Conservation (phyloP, 1,139 yeast species). For the Wickerhamomyces sp. region DNA sequence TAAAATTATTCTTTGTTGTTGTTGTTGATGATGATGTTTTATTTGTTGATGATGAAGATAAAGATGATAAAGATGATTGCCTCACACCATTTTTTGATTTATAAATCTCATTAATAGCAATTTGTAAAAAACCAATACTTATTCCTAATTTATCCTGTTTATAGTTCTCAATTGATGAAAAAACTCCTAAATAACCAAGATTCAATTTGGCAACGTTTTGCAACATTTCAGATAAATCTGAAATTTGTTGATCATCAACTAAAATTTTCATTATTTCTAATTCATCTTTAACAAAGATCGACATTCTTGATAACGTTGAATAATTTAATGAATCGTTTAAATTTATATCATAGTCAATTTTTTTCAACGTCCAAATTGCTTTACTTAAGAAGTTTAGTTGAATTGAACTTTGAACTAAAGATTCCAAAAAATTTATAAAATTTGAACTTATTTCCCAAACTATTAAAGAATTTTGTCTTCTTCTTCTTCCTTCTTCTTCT, state of each 20-base stretch:
- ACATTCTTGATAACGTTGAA: slow-evolving; percentile 18
- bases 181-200: slow-evolving; percentile 11
- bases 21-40: no score
- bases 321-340: slow-evolving; percentile 14
- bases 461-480: background rate
- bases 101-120: slow-evolving; percentile 14
- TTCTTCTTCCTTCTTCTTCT: background rate
- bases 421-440: slow-evolving; percentile 6
- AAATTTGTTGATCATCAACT: no score
- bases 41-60: no score
- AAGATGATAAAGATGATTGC: no score
- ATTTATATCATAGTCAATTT: slow-evolving; percentile 11
- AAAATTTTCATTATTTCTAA: slow-evolving; percentile 7
- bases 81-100: no score
- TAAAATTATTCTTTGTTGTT: no score
- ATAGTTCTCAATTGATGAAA: slow-evolving; percentile 18
- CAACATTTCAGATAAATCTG: slow-evolving; percentile 5
- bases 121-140: slow-evolving; percentile 18
- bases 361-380: slow-evolving; percentile 12
- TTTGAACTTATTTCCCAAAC: slow-evolving; percentile 7
- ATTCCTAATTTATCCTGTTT: slow-evolving; percentile 20
- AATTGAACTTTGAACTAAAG: slow-evolving; percentile 5
- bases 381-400: slow-evolving; percentile 19
- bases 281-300: slow-evolving; percentile 14
- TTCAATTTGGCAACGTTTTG: slow-evolving; percentile 7